Percentiles rank a stretch among this genome's conserved stretches.
Conservation (phyloP, 192 early-diverging fungal species). For the Coemansia furcata region DNA sequence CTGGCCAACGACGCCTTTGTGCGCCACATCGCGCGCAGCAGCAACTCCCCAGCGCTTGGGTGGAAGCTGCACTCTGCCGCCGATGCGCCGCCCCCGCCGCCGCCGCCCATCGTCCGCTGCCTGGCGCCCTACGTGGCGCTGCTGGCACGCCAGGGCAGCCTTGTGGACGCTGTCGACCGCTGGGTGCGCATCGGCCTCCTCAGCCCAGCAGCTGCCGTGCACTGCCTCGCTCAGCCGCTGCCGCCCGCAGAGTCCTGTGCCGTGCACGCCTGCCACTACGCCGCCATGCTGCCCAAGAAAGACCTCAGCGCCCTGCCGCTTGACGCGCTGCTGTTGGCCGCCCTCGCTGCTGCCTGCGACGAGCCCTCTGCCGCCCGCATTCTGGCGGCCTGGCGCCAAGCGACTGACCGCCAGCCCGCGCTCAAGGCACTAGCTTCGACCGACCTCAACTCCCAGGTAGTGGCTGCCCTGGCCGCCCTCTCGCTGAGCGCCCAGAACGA, state of each 20-base stretch:
- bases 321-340: neutral
- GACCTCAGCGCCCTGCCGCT: neutral
- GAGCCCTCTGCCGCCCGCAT: neutral
- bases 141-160: slow-evolving; percentile 1
- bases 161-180: neutral
- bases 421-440: neutral
- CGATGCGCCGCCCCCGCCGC: neutral
- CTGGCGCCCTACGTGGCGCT: slow-evolving; percentile 21
- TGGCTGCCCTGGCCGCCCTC: neutral
- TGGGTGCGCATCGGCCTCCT: slow-evolving; percentile 9
- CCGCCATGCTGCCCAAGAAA: neutral
- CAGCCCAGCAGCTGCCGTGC: neutral
- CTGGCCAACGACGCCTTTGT: slow-evolving; percentile 4
- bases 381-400: neutral
- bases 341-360: neutral
- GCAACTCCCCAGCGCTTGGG: neutral
- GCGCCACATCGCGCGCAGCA: neutral
- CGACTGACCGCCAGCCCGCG: neutral
- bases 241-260: neutral
- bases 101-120: neutral
- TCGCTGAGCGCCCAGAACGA: neutral
- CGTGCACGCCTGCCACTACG: neutral
- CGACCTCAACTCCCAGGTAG: neutral
- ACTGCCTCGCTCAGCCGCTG: slow-evolving; percentile 2
- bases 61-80: slow-evolving; percentile 13